These are phyloP conservation scores for Ploettnerulaceae sp. DNA, from an alignment of 2,329 filamentous ascomycete genomes.

Conservation along the genomic window DNA sequence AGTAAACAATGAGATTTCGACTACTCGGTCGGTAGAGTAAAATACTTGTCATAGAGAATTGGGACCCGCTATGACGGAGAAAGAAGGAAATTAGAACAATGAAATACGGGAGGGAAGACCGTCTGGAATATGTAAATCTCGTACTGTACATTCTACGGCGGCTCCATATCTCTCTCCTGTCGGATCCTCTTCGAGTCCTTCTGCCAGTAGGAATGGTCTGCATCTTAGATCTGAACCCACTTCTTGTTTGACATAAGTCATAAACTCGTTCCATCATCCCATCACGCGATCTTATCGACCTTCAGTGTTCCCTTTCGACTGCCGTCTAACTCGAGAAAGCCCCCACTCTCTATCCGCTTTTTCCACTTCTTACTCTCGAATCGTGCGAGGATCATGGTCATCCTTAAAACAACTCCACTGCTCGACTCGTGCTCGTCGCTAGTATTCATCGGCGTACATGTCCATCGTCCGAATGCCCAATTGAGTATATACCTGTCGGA, in stretches of 20 bases:
- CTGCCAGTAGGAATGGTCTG: too few species aligned
- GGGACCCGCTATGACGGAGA: neutral
- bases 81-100: neutral
- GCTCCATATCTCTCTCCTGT: too few species aligned
- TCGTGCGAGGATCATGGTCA: slow-evolving; percentile 71
- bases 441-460: slow-evolving; percentile 65
- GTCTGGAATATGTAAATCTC: too few species aligned
- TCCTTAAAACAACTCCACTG: slow-evolving; percentile 53
- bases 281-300: slow-evolving; percentile 38
- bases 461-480: slow-evolving; percentile 97
- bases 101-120: too few species aligned
- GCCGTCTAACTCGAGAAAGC: slow-evolving; percentile 47
- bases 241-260: neutral
- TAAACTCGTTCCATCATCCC: neutral
- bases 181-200: too few species aligned
- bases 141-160: too few species aligned
- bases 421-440: slow-evolving; percentile 50
- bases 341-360: slow-evolving; percentile 61
- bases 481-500: slow-evolving; percentile 78
- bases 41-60: neutral
- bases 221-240: neutral
- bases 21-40: neutral
- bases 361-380: slow-evolving; percentile 74
- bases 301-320: slow-evolving; percentile 43
- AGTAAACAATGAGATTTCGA: neutral